phyloP scores from a whole-genome alignment of 805 yeast species.

The Metschnikowia lachancei region DNA sequence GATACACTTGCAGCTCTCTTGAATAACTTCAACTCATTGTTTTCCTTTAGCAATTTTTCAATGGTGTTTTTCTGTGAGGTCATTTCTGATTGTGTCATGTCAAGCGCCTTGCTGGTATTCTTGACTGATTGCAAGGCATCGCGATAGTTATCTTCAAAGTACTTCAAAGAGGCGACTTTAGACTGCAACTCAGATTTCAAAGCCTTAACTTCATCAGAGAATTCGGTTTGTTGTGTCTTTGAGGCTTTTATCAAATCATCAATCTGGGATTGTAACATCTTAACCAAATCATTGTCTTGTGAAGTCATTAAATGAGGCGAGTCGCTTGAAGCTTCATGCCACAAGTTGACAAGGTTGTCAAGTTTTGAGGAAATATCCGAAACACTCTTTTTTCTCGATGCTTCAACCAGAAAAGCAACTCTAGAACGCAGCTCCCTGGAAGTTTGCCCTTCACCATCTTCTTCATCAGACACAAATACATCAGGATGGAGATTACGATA shows the following conservation, averaged over 20 bases:
- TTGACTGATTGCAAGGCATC: conserved; percentile 69
- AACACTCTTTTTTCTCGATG: conserved; percentile 12
- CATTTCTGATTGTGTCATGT: conserved; percentile 69
- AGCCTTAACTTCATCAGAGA: conserved; percentile 33
- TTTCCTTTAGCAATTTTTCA: conserved; percentile 57
- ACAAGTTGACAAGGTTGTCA: conserved; percentile 12
- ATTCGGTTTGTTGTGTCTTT: conserved; percentile 38
- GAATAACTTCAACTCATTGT: conserved; percentile 63
- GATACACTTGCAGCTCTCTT: conserved; percentile 41
- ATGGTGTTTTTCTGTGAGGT: conserved; percentile 55
- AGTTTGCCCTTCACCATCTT: conserved; percentile 24
- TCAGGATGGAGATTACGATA: conserved; percentile 36
- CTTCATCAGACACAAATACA: conserved; percentile 30
- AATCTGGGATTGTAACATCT: conserved; percentile 52
- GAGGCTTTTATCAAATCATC: conserved; percentile 52
- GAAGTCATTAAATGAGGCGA: conserved; percentile 9
- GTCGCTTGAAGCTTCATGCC: conserved; percentile 12
- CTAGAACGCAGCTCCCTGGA: conserved; percentile 10
- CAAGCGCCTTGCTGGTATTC: conserved; percentile 73
- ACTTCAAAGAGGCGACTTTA: conserved; percentile 30
- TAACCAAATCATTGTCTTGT: conserved; percentile 27
- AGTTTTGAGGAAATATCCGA: conserved; percentile 13
- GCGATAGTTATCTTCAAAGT: conserved; percentile 63
- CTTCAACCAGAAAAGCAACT: conserved; percentile 7
- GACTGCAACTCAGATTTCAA: conserved; percentile 32